phyloP scores from a whole-genome alignment of 177 flowering plant species.

The Vitis hybrid region DNA sequence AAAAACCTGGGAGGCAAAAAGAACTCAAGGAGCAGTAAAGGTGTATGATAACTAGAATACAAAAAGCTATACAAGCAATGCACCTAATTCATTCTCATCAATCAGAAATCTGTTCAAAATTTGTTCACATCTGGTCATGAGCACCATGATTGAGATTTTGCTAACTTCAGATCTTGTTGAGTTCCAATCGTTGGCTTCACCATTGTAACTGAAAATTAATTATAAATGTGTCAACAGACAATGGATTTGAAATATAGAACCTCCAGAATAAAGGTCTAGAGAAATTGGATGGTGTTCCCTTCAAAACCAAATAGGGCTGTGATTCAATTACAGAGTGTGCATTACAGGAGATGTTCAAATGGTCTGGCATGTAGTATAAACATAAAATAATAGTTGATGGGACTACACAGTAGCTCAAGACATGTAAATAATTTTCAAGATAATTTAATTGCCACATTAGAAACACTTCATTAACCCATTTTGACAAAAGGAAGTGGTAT shows the following conservation, averaged over 20 bases:
- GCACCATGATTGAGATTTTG: slow-evolving; percentile 60
- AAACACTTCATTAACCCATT: background rate
- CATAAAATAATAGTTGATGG: background rate
- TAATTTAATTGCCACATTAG: background rate
- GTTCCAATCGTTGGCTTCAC: slow-evolving; percentile 51
- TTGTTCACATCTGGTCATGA: slow-evolving; percentile 74
- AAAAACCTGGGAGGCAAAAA: background rate
- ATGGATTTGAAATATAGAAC: background rate
- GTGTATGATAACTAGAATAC: background rate
- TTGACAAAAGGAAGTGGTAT: background rate
- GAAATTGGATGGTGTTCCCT: background rate
- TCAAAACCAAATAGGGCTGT: background rate
- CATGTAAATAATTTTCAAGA: background rate
- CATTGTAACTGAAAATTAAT: slow-evolving; percentile 31
- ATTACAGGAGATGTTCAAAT: background rate
- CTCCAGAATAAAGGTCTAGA: background rate
- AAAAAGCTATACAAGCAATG: background rate
- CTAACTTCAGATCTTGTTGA: slow-evolving; percentile 68
- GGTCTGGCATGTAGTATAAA: background rate
- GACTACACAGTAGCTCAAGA: background rate
- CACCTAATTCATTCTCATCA: slow-evolving; percentile 80
- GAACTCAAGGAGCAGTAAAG: background rate
- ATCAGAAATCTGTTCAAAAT: slow-evolving; percentile 66
- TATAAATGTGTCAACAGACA: background rate
- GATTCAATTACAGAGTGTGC: background rate